Evolutionary conservation across 1,284 basidiomycete species (phyloP).

Genomic region (Xerocomus cyaneibrunnescens): DNA sequence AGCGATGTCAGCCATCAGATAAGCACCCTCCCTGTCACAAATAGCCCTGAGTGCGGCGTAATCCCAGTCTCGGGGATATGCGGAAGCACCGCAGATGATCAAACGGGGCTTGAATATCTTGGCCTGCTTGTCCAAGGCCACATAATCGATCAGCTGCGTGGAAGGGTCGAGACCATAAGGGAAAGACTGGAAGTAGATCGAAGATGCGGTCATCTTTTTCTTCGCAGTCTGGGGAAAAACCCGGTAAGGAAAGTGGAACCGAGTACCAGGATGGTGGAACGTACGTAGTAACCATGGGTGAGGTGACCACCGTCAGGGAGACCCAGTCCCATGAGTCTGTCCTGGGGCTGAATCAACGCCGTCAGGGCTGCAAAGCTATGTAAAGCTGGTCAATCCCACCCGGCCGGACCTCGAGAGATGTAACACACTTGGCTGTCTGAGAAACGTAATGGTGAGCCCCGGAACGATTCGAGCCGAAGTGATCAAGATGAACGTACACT

Average conservation of each 20-base stretch:
- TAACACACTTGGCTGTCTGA: constrained; percentile 77
- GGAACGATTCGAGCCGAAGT: background rate
- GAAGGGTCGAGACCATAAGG: constrained; percentile 89
- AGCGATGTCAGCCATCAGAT: constrained; percentile 95
- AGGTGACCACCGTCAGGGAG: constrained; percentile 98
- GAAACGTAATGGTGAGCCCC: constrained; percentile 6
- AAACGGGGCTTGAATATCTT: constrained; percentile 96
- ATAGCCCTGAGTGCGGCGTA: constrained; percentile 82
- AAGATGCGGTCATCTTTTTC: constrained; percentile 99
- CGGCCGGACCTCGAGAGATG: background rate
- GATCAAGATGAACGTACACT: constrained; percentile 54
- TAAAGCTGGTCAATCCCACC: constrained; percentile 8
- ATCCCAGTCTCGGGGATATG: constrained; percentile 99
- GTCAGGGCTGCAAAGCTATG: constrained; percentile 95
- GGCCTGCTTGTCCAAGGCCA: constrained; percentile 80
- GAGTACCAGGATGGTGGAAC: constrained; percentile 25
- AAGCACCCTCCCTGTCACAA: constrained; percentile 88
- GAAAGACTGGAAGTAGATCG: constrained; percentile 99
- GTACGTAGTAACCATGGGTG: constrained; percentile 95
- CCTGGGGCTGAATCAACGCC: constrained; percentile 95
- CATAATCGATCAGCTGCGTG: constrained; percentile 93
- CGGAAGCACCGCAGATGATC: constrained; percentile 97
- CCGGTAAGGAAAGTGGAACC: constrained; percentile 33
- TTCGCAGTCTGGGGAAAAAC: constrained; percentile 78
- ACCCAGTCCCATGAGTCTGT: constrained; percentile 99